phyloP scores from a whole-genome alignment of 345 rosid species.

The Streptanthus diversifolius region DNA sequence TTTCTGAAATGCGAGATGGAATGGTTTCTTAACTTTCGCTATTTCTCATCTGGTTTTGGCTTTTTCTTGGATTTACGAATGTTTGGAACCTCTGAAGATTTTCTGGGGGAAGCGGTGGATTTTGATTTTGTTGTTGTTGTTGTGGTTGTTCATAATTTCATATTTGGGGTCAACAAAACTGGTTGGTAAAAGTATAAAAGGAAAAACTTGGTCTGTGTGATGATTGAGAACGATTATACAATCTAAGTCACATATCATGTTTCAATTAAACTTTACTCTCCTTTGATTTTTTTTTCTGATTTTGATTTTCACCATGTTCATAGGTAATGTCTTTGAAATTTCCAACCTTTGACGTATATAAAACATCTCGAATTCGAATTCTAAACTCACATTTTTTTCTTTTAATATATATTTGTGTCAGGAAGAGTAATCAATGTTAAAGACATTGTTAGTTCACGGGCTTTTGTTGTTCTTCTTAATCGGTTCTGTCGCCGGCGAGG shows the following conservation, averaged over 20 bases:
- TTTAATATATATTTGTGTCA: not conserved
- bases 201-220: not conserved
- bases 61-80: not conserved
- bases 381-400: not conserved
- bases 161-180: not conserved
- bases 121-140: not conserved
- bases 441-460: constrained; percentile 48
- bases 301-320: not conserved
- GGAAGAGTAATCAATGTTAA: constrained; percentile 46
- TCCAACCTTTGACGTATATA: not conserved
- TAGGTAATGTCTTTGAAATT: not conserved
- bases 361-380: not conserved
- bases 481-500: constrained; percentile 38
- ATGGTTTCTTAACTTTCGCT: not conserved
- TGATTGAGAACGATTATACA: not conserved
- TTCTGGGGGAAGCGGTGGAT: not conserved
- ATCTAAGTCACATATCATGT: not conserved
- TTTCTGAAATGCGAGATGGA: constrained; percentile 9
- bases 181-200: not conserved
- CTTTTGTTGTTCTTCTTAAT: constrained; percentile 24
- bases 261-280: constrained; percentile 8
- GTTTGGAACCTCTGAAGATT: not conserved
- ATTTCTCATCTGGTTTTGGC: not conserved
- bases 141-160: not conserved
- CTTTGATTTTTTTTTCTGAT: not conserved